These are phyloP conservation scores for thale cress (Arabidopsis thaliana) DNA, from an alignment of 345 rosid genomes.

Conservation along the genomic window DNA sequence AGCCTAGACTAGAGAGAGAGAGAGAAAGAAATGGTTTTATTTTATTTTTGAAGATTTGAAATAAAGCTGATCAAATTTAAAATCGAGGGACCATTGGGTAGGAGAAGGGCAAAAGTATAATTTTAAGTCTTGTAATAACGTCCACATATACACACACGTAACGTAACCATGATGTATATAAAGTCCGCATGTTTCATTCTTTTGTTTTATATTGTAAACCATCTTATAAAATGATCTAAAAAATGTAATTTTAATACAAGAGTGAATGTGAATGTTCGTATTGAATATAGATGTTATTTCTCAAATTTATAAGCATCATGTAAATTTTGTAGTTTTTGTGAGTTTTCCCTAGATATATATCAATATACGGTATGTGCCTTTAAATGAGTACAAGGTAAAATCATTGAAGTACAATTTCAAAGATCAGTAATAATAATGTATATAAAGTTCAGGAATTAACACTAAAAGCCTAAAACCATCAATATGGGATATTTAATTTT, in stretches of 20 bases:
- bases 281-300: not conserved
- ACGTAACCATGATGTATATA: not conserved
- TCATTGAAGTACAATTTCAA: not conserved
- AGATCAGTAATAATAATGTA: not conserved
- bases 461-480: not conserved
- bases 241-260: not conserved
- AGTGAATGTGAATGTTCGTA: not conserved
- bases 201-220: not conserved
- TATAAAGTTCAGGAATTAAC: not conserved
- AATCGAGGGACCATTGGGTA: constrained; percentile 35
- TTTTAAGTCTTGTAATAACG: constrained; percentile 3
- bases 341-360: not conserved
- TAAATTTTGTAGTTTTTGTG: not conserved
- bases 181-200: not conserved
- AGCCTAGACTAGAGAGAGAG: constrained; percentile 27
- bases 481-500: not conserved
- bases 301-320: not conserved
- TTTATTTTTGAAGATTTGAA: constrained; percentile 42
- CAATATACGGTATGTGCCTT: not conserved
- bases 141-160: constrained; percentile 19
- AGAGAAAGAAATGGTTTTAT: constrained; percentile 3
- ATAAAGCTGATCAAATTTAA: constrained; percentile 42
- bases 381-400: not conserved
- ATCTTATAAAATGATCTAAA: not conserved
- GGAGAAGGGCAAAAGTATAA: constrained; percentile 18